These are phyloP conservation scores for Celoporthe dispersa DNA, from an alignment of 2,329 filamentous ascomycete species.

Conservation along the genomic window DNA sequence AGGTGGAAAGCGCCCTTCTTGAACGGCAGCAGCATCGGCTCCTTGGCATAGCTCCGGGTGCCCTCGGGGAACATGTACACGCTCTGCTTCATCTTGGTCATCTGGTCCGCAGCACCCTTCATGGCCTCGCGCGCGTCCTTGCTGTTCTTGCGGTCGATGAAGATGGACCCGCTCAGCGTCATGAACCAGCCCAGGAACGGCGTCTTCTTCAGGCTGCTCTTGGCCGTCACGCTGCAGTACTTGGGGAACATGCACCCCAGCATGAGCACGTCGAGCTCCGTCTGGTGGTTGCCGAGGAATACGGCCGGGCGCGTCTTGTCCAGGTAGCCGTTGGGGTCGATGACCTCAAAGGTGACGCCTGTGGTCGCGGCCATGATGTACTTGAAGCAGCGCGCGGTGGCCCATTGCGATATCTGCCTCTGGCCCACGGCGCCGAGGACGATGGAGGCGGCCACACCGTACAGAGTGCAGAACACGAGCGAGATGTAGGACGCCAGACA, in stretches of 20 bases:
- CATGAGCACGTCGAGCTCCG: constrained; percentile 92
- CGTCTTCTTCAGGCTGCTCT: constrained; percentile 76
- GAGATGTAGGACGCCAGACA: constrained; percentile 67
- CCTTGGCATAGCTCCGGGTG: constrained; percentile 84
- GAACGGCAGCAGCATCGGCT: constrained; percentile 86
- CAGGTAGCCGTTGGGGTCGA: constrained; percentile 68
- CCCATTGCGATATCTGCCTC: constrained; percentile 83
- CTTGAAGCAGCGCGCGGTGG: constrained; percentile 78
- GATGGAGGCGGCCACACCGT: constrained; percentile 77
- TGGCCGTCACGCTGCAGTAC: constrained; percentile 92
- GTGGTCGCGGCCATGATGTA: constrained; percentile 75
- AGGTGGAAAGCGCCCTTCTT: constrained; percentile 99
- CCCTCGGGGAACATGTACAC: constrained; percentile 93
- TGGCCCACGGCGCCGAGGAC: constrained; percentile 72
- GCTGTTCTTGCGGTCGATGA: constrained; percentile 89
- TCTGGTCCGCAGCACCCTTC: constrained; percentile 79
- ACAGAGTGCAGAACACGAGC: constrained; percentile 64
- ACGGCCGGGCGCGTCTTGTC: constrained; percentile 76
- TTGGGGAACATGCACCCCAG: constrained; percentile 86
- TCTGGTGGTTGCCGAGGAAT: constrained; percentile 94
- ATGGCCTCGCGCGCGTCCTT: constrained; percentile 85
- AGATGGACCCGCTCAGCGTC: constrained; percentile 83
- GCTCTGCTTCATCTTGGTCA: constrained; percentile 71
- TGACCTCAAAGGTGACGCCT: constrained; percentile 77
- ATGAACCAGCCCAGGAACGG: constrained; percentile 97